Percentiles rank a stretch among this genome's conserved stretches.
Evolutionary conservation across 148 eudicot genomes (phyloP).

Genomic region (Chenopodium berlandieri): DNA sequence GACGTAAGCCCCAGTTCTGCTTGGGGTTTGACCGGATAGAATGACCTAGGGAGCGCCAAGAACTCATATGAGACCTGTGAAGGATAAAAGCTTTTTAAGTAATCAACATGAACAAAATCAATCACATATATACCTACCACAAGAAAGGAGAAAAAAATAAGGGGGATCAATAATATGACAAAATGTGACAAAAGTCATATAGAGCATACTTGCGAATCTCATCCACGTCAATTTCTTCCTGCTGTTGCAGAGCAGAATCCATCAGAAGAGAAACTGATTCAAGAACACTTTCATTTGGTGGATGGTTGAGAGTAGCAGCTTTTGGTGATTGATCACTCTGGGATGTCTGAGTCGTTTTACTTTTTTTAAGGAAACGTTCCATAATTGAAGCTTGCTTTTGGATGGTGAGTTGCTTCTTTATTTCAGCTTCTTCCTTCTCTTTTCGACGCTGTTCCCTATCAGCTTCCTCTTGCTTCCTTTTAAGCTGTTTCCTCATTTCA

Average conservation of each 20-base stretch:
- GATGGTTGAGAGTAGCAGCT: constrained; percentile 22
- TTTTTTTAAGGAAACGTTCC: constrained; percentile 79
- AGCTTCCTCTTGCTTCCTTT: constrained; percentile 78
- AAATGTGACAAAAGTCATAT: not conserved
- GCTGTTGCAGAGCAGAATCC: constrained; percentile 61
- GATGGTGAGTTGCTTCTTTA: constrained; percentile 58
- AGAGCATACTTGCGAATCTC: constrained; percentile 57
- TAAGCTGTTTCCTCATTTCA: constrained; percentile 58
- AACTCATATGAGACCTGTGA: constrained; percentile 67
- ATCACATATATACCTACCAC: not conserved
- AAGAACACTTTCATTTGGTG: constrained; percentile 24
- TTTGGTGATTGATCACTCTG: constrained; percentile 35
- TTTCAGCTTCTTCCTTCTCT: constrained; percentile 90
- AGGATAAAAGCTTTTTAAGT: constrained; percentile 18
- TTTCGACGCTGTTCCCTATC: constrained; percentile 73
- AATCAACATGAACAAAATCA: not conserved
- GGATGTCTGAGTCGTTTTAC: constrained; percentile 39
- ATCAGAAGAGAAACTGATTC: constrained; percentile 50
- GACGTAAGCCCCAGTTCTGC: constrained; percentile 73
- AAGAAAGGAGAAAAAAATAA: not conserved
- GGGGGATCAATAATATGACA: not conserved
- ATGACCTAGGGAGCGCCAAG: constrained; percentile 61
- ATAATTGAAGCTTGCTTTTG: constrained; percentile 89
- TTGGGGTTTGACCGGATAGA: constrained; percentile 48
- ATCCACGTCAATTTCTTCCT: constrained; percentile 38